These are phyloP conservation scores for Withania somnifera DNA, from an alignment of 305 asterid species.

Conservation along the genomic window DNA sequence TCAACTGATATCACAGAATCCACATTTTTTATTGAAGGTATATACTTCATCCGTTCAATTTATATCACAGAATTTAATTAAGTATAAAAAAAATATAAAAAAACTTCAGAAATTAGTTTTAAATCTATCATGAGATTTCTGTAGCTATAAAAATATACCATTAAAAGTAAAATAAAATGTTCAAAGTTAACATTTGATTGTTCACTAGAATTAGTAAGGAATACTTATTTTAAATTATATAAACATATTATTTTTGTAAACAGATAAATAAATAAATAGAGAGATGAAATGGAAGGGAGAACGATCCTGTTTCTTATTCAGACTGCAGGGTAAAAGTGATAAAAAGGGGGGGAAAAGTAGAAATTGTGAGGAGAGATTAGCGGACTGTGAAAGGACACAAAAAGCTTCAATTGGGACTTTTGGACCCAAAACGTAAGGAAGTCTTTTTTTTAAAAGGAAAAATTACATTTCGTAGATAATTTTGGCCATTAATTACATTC, in stretches of 20 bases:
- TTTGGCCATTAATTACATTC: too few species aligned
- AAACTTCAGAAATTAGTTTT: neutral
- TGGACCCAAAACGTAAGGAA: slow-evolving; percentile 5
- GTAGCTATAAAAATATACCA: neutral
- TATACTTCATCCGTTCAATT: neutral
- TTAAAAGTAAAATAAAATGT: neutral
- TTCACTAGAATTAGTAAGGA: too few species aligned
- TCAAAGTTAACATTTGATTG: too few species aligned
- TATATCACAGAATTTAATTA: neutral
- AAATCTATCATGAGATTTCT: neutral
- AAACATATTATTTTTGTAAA: neutral
- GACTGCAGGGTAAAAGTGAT: too few species aligned
- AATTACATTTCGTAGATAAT: too few species aligned
- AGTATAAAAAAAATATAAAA: neutral
- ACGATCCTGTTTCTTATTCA: too few species aligned
- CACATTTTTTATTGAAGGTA: neutral
- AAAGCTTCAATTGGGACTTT: neutral
- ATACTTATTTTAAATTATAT: neutral
- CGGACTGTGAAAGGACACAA: slow-evolving; percentile 7
- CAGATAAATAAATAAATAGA: neutral
- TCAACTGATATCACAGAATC: neutral
- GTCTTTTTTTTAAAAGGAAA: too few species aligned
- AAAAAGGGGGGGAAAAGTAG: neutral
- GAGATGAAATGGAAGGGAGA: neutral
- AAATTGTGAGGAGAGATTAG: slow-evolving; percentile 2